Base-by-base conservation (phyloP, 306 rosid species). In the Pachyrhizus erosus region DNA sequence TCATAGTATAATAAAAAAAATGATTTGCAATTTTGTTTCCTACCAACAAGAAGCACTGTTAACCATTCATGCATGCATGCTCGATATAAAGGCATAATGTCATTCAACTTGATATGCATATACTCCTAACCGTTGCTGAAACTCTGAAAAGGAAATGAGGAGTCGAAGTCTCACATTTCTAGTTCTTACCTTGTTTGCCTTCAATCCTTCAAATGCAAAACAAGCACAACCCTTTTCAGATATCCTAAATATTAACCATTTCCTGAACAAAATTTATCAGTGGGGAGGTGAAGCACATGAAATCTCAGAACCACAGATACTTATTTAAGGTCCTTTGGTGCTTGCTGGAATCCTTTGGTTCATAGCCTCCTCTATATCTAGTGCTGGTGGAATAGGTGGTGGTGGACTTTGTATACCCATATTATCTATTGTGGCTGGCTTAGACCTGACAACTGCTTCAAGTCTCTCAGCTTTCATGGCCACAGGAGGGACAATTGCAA, bases 191-290 rank as follows among this genome's bases (percentile, higher is more conserved):
- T 68, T 89, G 39, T 67, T 89, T 45, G 33, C 73, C 37, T 49
- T 81, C 84, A 45, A 43, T 68, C 83, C 70, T 66, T 87, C 96
- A 51, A 79, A 85, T 61, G 98, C 97, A 83, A 86, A 83, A 51
- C 89, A 85, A 87, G 23, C 79, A 70, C 78, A 82, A 23, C 87
- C 87, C 82, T 76, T 82, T 65, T 86, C 91, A 39, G 76, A 76
- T 13, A 72, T 79, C 72, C n/a, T 75, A 62, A 79, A 29, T 21
- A 34, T 85, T n/a, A 49, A 78, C 24, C 79, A 79, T 61, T 37
- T 87, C 4, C 23, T 87, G 31, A 27, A 27, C 31, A 27, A 27
- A 27, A 27, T 27, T 27, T 27, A 27, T 27, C 31, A 27, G 31
- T 27, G 31, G 31, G 31, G 31, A 27, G 31, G 31, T 27, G 31